Evolutionary conservation across 352 stramenopile genomes (phyloP), one percentile per base, ranked within the genome.

Genomic region (Phytophthora tentaculata): DNA sequence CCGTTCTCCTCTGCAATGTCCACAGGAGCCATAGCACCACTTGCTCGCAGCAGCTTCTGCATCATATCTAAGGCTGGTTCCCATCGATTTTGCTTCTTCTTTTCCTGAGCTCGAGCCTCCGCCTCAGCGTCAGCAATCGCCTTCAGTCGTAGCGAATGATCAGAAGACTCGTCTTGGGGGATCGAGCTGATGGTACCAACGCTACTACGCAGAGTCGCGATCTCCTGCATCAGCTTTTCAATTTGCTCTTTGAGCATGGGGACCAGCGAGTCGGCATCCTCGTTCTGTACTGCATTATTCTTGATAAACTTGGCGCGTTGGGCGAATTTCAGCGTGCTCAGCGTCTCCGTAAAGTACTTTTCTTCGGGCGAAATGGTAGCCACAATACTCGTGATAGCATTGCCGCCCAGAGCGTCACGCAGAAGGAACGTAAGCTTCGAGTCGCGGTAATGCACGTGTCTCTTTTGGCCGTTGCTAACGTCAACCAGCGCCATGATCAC

Each of bases 401-500:
- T 97, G 7, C 90, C 90, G 37, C 90, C 90, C 19, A 97, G 56
- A 6, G 85, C 90, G 55, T 96, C 88, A 3, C 84, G 79, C 19
- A 96, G 39, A 6, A 95, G 56, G 35, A 94, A 95, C 5, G 89
- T 96, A 28, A 96, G 62, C 67, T 96, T 96, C 0, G 86, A 95
- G 56, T 96, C 87, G 28, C 89, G 89, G 56, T 96, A 96, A 24
- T 94, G 88, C 0, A 96, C 83, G 59, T 96, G 89, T 3, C 84
- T 74, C 64, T 88, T 91, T 41, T 85, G 82, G 0, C 84, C 88
- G 37, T 94, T 94, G 32, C 84, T 91, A 5, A 93, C 83, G 48
- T 96, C 88, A 10, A 95, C 90, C 2, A 97, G 79, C 14, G 86
- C 87, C 78, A 94, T 94, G 56, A 97, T 96, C 14, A 97, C 91